phyloP scores from a whole-genome alignment of 768 basidiomycete species.

The Flagelloscypha sp. region DNA sequence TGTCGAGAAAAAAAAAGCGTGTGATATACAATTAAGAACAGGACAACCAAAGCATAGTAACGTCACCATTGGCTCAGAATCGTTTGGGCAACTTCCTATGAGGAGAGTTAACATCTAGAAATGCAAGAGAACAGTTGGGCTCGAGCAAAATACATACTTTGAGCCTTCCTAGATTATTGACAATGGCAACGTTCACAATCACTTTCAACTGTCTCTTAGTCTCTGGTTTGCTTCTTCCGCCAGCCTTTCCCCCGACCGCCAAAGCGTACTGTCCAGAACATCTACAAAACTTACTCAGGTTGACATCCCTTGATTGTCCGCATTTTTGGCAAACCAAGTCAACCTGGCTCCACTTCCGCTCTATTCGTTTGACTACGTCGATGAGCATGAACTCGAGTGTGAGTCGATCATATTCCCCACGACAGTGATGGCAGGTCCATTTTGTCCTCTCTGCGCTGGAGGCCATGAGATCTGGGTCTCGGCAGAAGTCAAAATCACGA shows the following conservation, averaged over 20 bases:
- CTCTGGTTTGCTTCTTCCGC: conserved; percentile 72
- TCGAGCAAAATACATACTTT: conserved; percentile 46
- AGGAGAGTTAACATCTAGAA: neutral
- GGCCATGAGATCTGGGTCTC: conserved; percentile 78
- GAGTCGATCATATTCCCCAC: conserved; percentile 80
- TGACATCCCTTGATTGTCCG: conserved; percentile 84
- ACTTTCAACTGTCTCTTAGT: conserved; percentile 65
- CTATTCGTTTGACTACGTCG: conserved; percentile 59
- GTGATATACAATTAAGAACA: too few species aligned
- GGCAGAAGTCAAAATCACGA: conserved; percentile 91
- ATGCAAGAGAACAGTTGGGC: neutral
- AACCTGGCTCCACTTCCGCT: conserved; percentile 76
- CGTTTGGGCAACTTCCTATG: conserved; percentile 14
- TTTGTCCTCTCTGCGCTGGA: conserved; percentile 39
- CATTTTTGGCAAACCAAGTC: conserved; percentile 87
- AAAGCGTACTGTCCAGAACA: conserved; percentile 84
- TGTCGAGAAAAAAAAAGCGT: too few species aligned
- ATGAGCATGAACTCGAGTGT: conserved; percentile 85
- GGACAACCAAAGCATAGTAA: too few species aligned
- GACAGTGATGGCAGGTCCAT: conserved; percentile 69
- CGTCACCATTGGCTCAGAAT: conserved; percentile 8
- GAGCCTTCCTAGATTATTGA: conserved; percentile 59
- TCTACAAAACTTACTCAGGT: conserved; percentile 73
- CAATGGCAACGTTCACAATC: conserved; percentile 73
- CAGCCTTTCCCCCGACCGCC: too few species aligned